Evolutionary conservation across 1,284 basidiomycete species (phyloP), one percentile per base, ranked within the genome.

Genomic region (Leccinum subspadiceum): DNA sequence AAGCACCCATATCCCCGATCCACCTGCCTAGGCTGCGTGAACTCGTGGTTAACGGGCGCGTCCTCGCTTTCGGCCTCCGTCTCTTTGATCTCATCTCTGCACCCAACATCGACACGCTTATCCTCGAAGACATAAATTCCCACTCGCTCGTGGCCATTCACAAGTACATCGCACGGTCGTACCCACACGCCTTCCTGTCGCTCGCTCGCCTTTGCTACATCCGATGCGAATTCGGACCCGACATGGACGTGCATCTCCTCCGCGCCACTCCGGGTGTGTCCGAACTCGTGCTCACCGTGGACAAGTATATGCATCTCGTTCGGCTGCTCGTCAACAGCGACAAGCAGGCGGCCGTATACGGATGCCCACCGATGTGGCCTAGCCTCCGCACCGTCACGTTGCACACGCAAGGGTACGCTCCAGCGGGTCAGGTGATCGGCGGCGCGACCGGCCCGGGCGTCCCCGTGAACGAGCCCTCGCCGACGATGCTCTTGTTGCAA

Each of bases 291-390:
- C 58, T 75, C 17, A 70, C 68, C 29, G 62, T 75, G 12, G 73
- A 72, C 54, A 71, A 63, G 53, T 56, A 72, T 46, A 68, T 73
- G 60, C 71, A 68, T 15, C 66, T 72, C 48, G 31, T 75, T 1
- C 68, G 72, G 54, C 53, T 75, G 41, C 73, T 72, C 31, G 63
- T 74, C 49, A 72, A 72, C 10, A 74, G 73, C 46, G 73, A 75
- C 54, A 72, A 75, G 49, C 71, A 72, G 29, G 72, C 73, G 15
- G 58, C 60, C 4, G 68, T 72, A 54, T 60, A 66, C 10, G 71
- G 67, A 0, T 71, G 70, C 22, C 44, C 65, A 17, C 68, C 71
- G 2, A 71, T 75, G 71, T 72, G 71, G 71, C 59, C 70, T 0
- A 49, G 29, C 15, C 39, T 72, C 49, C 66, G 58, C 31, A 66